Evolutionary conservation across 768 basidiomycete genomes (phyloP), one percentile per base, ranked within the genome.

Genomic region (Hydnum rufescens): DNA sequence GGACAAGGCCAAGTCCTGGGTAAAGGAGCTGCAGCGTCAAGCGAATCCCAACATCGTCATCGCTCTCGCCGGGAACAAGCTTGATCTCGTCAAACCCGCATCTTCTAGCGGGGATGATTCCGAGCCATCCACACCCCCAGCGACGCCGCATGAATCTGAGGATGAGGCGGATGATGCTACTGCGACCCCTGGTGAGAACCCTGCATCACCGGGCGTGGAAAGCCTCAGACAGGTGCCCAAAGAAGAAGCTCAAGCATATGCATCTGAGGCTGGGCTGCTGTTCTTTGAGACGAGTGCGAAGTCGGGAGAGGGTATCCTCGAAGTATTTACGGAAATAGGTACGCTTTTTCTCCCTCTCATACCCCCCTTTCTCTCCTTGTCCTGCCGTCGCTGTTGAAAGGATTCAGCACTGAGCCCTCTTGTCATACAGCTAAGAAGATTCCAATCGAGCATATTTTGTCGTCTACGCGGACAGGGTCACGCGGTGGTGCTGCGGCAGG

Each of bases 11-110:
- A 96, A 97, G 71, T 89, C 92, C 29, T 99, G 95, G 95, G 90
- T 99, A 54, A 96, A 95, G 70, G 95, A 99, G 67, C 74, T 99
- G 23, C 95, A 99, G 64, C 78, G 95, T 58, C 95, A 99, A 63
- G 95, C 95, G 23, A 95, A 96, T 64, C 92, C 93, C 32, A 97
- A 97, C 65, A 97, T 97, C 62, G 92, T 99, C 63, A 96, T 99
- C 60, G 92, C 93, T 4, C 78, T 99, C 50, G 89, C 88, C 6
- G 95, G 95, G 29, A 99, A 99, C 75, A 97, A 99, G 68, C 76
- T 96, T 57, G 82, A 96, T 69, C 75, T 93, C 57, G 82, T 87
- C 26, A 36, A 53, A 18, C 26, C 50, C 22, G 19, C 51, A n/a
- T 50, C 50, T 8, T 23, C n/a, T 29, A 23, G 31, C 8, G 54